Evolutionary conservation across 2,329 filamentous ascomycete genomes (phyloP).

Genomic region (Monilinia polystroma): DNA sequence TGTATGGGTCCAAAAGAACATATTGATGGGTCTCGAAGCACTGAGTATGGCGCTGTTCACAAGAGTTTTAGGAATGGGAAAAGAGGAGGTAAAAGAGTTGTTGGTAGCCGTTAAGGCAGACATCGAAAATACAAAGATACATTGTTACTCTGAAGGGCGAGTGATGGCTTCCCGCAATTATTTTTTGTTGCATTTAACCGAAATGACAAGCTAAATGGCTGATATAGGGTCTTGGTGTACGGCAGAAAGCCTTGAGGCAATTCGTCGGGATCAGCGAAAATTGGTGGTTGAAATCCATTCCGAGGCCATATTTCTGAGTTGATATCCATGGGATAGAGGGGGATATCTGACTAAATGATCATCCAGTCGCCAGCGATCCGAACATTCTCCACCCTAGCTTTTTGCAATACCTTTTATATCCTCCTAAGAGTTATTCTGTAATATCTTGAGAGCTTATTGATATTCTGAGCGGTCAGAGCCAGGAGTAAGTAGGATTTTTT

Average conservation of each 20-base stretch:
- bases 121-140: slow-evolving; percentile 24
- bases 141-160: slow-evolving; percentile 23
- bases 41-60: slow-evolving; percentile 30
- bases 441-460: background rate
- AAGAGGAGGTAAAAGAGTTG: slow-evolving; percentile 38
- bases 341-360: background rate
- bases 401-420: background rate
- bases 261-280: background rate
- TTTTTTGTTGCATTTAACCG: background rate
- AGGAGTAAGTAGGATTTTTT: background rate
- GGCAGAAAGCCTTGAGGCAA: background rate
- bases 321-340: background rate
- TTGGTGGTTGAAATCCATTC: background rate
- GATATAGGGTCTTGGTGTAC: slow-evolving; percentile 9
- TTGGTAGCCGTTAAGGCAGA: slow-evolving; percentile 25
- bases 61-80: slow-evolving; percentile 32
- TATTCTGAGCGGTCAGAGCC: background rate
- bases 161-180: background rate
- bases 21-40: slow-evolving; percentile 28
- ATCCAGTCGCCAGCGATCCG: background rate
- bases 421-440: background rate
- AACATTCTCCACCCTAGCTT: background rate
- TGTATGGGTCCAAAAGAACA: slow-evolving; percentile 31
- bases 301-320: background rate
- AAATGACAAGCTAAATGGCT: background rate